Conservation (phyloP, 495 filamentous ascomycete species). For the Usnea hakonensis region DNA sequence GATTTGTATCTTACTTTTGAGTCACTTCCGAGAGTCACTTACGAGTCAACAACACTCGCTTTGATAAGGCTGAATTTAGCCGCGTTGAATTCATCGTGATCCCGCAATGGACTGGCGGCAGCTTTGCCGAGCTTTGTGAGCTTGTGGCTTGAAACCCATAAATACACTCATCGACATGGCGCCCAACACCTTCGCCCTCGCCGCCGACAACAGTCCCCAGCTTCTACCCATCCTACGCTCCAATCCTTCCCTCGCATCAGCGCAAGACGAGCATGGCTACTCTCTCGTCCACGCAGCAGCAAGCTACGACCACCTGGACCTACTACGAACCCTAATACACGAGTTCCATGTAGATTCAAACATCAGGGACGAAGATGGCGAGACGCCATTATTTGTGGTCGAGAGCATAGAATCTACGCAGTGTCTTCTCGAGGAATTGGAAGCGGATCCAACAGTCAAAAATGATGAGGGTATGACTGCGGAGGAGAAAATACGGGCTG, state of each 20-base stretch:
- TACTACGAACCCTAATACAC: constrained; percentile 68
- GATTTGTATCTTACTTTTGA: background rate
- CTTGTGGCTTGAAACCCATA: too few species aligned
- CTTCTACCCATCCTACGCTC: constrained; percentile 59
- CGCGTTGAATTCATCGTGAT: background rate
- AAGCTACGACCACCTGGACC: constrained; percentile 78
- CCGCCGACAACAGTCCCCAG: constrained; percentile 61
- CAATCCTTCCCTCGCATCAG: constrained; percentile 57
- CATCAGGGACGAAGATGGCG: constrained; percentile 76
- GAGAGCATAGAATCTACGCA: constrained; percentile 71
- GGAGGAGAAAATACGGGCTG: constrained; percentile 59
- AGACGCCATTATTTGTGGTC: constrained; percentile 81
- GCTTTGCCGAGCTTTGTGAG: constrained; percentile 3
- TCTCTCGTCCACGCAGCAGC: constrained; percentile 86
- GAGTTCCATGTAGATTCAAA: constrained; percentile 73
- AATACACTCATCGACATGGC: constrained; percentile 38
- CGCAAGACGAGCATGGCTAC: constrained; percentile 78
- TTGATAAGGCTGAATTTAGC: background rate
- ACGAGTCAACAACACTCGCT: background rate
- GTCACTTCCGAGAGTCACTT: constrained; percentile 2
- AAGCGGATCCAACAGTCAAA: constrained; percentile 52
- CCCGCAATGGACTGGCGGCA: too few species aligned
- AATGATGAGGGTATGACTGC: constrained; percentile 64
- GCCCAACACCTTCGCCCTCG: constrained; percentile 68
- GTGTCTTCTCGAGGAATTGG: constrained; percentile 72